A percentile compares a stretch with the other conserved stretches of the same genome.
phyloP scores from a whole-genome alignment of 2,329 filamentous ascomycete genomes.

The Xylariaceae sp. region DNA sequence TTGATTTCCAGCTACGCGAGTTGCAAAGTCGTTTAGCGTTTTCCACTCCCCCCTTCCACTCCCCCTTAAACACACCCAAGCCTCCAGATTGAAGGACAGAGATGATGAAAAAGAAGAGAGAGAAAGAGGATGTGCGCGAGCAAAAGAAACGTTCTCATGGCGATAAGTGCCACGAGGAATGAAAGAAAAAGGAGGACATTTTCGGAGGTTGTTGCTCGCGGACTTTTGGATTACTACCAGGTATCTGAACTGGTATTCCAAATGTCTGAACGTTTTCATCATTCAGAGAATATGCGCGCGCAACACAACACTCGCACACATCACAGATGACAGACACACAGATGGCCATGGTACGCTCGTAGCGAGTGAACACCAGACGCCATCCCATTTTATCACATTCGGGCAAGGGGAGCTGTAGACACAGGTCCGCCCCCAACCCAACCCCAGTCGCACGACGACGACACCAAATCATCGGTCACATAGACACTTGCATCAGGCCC shows the following conservation, averaged over 20 bases:
- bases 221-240: not conserved
- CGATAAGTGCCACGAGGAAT: constrained; percentile 18
- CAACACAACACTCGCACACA: not conserved
- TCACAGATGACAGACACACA: too few relatives aligned
- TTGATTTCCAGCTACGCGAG: constrained; percentile 29
- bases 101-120: too few relatives aligned
- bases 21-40: constrained; percentile 24
- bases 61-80: constrained; percentile 3
- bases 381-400: not conserved
- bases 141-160: constrained; percentile 12
- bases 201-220: constrained; percentile 16
- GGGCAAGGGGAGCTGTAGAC: constrained; percentile 8
- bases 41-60: constrained; percentile 16
- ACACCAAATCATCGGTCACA: constrained; percentile 1
- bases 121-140: constrained; percentile 22
- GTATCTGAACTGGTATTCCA: constrained; percentile 12
- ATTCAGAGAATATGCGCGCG: constrained; percentile 9
- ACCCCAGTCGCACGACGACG: constrained; percentile 8
- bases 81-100: constrained; percentile 25
- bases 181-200: constrained; percentile 19
- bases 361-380: constrained; percentile 6
- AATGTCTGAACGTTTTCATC: constrained; percentile 11
- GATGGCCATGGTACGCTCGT: constrained; percentile 2
- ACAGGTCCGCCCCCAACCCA: constrained; percentile 5
- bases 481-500: constrained; percentile 17